phyloP scores from a whole-genome alignment of 73 alveolate genomes.

The Symbiodinium pilosum region DNA sequence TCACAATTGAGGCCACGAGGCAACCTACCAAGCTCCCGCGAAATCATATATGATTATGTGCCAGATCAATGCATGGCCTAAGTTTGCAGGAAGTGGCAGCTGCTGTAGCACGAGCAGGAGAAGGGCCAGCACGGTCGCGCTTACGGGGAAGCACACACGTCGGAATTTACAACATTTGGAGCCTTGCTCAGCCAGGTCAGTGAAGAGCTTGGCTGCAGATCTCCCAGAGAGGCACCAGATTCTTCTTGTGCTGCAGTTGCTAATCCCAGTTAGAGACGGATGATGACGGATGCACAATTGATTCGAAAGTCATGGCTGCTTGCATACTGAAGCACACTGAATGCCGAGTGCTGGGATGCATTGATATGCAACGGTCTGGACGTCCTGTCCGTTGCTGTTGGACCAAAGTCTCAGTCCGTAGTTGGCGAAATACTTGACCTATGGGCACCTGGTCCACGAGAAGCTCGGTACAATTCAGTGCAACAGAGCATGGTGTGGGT shows the following conservation, averaged over 20 bases:
- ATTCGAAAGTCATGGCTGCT: too few relatives aligned
- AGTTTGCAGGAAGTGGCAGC: slow-evolving; percentile 77
- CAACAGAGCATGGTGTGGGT: neutral
- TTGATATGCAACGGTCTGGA: neutral
- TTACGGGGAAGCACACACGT: neutral
- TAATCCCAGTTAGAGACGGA: too few relatives aligned
- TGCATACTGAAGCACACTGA: too few relatives aligned
- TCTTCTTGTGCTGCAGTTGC: neutral
- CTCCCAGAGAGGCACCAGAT: slow-evolving; percentile 44
- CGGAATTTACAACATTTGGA: too few relatives aligned
- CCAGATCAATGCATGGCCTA: too few relatives aligned
- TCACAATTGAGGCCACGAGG: too few relatives aligned
- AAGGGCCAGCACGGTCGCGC: slow-evolving; percentile 9
- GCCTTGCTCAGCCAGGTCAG: slow-evolving; percentile 19
- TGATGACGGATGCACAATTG: too few relatives aligned
- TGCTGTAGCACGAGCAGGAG: slow-evolving; percentile 47
- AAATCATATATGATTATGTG: too few relatives aligned
- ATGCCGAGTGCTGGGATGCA: too few relatives aligned
- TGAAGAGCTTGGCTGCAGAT: slow-evolving; percentile 36
- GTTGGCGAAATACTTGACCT: neutral
- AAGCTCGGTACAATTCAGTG: neutral
- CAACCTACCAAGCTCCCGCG: too few relatives aligned
- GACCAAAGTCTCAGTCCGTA: neutral
- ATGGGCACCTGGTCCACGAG: neutral
- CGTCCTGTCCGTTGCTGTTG: too few relatives aligned